These are phyloP conservation scores for Phallus indusiatus DNA, from an alignment of 768 basidiomycete genomes.

Conservation along the genomic window DNA sequence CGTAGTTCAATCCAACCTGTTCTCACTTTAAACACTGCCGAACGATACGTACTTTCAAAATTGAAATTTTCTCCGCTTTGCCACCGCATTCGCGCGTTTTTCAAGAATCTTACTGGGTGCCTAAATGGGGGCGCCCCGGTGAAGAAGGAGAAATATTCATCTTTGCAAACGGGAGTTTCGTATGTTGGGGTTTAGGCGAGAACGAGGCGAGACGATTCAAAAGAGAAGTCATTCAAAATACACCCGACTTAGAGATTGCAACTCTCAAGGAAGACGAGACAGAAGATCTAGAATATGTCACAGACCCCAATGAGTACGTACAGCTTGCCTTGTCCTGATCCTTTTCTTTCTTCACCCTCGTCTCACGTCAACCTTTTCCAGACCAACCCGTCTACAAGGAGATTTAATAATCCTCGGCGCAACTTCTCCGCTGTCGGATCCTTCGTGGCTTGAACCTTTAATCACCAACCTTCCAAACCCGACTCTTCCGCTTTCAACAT, in stretches of 20 bases:
- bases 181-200: constrained; percentile 83
- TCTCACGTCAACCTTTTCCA: constrained; percentile 22
- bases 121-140: constrained; percentile 49
- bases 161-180: constrained; percentile 81
- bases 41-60: constrained; percentile 64
- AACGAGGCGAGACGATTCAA: constrained; percentile 63
- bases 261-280: constrained; percentile 64
- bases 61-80: constrained; percentile 44
- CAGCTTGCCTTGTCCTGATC: background rate
- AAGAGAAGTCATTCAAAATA: constrained; percentile 40
- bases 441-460: constrained; percentile 31
- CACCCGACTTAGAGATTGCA: constrained; percentile 50
- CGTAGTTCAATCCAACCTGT: constrained; percentile 71
- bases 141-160: constrained; percentile 78
- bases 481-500: constrained; percentile 52
- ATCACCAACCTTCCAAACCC: constrained; percentile 35
- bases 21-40: constrained; percentile 79
- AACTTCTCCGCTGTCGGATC: constrained; percentile 43
- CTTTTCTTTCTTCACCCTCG: background rate
- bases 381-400: constrained; percentile 80
- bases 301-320: constrained; percentile 78
- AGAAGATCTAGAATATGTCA: constrained; percentile 88
- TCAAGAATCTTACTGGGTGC: constrained; percentile 76
- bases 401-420: constrained; percentile 86
- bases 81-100: constrained; percentile 42